Conservation (phyloP, 2,329 filamentous ascomycete species). For the Cladophialophora carrionii region DNA sequence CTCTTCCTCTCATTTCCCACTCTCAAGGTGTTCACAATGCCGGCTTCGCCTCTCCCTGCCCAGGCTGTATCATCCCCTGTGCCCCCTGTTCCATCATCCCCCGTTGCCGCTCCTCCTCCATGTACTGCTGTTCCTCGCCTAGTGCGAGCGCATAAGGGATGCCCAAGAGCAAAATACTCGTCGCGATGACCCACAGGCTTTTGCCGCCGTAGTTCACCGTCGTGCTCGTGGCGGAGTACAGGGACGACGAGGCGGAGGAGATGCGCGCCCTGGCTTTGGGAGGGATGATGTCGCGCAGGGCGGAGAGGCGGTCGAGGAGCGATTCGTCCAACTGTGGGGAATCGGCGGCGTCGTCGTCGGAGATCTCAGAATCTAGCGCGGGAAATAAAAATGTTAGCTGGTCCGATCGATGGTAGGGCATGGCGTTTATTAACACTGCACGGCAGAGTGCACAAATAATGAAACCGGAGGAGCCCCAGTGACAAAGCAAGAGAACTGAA, state of each 20-base stretch:
- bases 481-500: conserved; percentile 20
- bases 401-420: background rate
- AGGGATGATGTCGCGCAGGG: conserved; percentile 75
- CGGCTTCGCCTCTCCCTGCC: conserved; percentile 29
- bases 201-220: conserved; percentile 72
- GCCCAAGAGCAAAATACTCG: conserved; percentile 83
- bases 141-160: conserved; percentile 93
- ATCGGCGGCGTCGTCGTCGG: conserved; percentile 72
- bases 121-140: conserved; percentile 92
- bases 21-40: conserved; percentile 23
- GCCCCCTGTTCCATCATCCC: conserved; percentile 82
- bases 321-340: conserved; percentile 63
- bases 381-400: conserved; percentile 21
- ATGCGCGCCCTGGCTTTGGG: conserved; percentile 71
- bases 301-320: conserved; percentile 70
- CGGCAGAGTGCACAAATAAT: background rate
- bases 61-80: conserved; percentile 33
- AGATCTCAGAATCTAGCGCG: conserved; percentile 75
- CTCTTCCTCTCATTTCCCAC: background rate
- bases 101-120: conserved; percentile 98
- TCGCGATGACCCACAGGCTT: conserved; percentile 87
- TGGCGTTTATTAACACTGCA: background rate
- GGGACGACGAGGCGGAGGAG: conserved; percentile 58
- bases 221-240: conserved; percentile 51
- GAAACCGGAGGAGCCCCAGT: background rate